These are phyloP conservation scores for Umbelopsis isabellina DNA, from an alignment of 192 early-diverging fungal genomes.

Conservation along the genomic window DNA sequence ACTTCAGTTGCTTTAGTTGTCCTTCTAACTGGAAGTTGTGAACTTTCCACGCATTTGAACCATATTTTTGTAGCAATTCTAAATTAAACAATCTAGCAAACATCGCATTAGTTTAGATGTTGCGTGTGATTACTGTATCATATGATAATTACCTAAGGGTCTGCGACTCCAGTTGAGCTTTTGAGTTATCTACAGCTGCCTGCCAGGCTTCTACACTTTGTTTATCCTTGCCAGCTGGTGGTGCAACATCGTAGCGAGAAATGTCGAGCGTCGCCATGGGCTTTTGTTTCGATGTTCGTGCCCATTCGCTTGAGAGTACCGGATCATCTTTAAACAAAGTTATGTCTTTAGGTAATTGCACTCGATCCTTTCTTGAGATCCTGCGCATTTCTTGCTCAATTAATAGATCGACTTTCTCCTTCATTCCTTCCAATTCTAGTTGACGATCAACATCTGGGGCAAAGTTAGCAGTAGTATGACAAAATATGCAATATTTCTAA, in stretches of 20 bases:
- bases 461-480: not conserved
- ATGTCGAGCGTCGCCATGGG: constrained; percentile 50
- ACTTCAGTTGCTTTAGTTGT: constrained; percentile 42
- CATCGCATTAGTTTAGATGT: not conserved
- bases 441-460: constrained; percentile 53
- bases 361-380: constrained; percentile 43
- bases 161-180: constrained; percentile 56
- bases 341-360: constrained; percentile 45
- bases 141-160: constrained; percentile 45
- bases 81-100: constrained; percentile 38
- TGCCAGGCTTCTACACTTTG: constrained; percentile 46
- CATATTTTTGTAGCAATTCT: constrained; percentile 57
- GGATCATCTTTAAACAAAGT: constrained; percentile 50
- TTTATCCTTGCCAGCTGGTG: constrained; percentile 40
- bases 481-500: not conserved
- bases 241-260: constrained; percentile 50
- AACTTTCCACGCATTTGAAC: constrained; percentile 59
- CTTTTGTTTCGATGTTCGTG: constrained; percentile 49
- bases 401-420: constrained; percentile 52
- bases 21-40: constrained; percentile 60
- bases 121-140: not conserved
- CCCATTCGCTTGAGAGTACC: constrained; percentile 45
- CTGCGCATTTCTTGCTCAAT: constrained; percentile 60
- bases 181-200: constrained; percentile 52
- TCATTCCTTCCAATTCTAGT: constrained; percentile 53